phyloP scores from a whole-genome alignment of 495 filamentous ascomycete species.

The Parachaetomium inaequale region DNA sequence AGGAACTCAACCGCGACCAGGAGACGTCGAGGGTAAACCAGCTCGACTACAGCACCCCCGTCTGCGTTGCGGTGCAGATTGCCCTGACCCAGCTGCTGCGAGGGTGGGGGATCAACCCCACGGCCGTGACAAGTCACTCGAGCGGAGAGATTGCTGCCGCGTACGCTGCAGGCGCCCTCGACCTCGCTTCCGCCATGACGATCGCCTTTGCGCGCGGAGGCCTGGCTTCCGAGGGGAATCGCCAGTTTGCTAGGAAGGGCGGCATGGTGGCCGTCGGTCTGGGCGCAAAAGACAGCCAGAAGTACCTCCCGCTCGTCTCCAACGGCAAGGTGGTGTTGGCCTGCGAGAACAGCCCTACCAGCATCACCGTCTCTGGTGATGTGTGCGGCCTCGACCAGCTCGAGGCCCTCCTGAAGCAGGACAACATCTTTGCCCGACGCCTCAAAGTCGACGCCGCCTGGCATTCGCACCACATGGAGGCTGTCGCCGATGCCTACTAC shows the following conservation, averaged over 20 bases:
- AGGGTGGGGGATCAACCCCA: conserved; percentile 49
- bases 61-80: conserved; percentile 50
- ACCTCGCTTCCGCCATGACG: conserved; percentile 43
- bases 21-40: conserved; percentile 26
- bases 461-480: conserved; percentile 46
- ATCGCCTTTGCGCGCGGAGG: conserved; percentile 40
- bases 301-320: conserved; percentile 28
- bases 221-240: conserved; percentile 23
- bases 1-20: conserved; percentile 30
- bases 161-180: conserved; percentile 43
- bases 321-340: conserved; percentile 37
- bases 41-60: conserved; percentile 40
- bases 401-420: conserved; percentile 24
- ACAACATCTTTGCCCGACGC: conserved; percentile 34
- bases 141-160: conserved; percentile 62
- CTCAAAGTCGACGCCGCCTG: conserved; percentile 43
- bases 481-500: conserved; percentile 38
- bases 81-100: conserved; percentile 52
- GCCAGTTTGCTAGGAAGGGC: conserved; percentile 29
- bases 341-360: conserved; percentile 48
- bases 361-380: conserved; percentile 47
- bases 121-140: conserved; percentile 56
- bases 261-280: conserved; percentile 47
- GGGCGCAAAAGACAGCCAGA: conserved; percentile 20
- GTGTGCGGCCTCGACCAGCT: conserved; percentile 34